Evolutionary conservation across 2,329 filamentous ascomycete genomes (phyloP), one percentile per base, ranked within the genome.

Genomic region (Plenodomus lindquistii): DNA sequence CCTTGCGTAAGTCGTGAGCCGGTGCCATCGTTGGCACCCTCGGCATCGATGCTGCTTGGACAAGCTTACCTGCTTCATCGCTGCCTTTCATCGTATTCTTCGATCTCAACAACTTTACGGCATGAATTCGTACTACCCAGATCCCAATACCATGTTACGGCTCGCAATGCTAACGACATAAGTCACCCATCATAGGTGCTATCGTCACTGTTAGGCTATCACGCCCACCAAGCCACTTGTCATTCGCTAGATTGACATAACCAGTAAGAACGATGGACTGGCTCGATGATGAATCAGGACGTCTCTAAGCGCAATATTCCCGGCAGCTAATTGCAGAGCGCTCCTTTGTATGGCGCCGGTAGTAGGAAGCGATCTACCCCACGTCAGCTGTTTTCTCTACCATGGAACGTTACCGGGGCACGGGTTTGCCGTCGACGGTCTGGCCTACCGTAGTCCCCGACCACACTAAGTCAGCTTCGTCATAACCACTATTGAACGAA

Each of bases 341-440:
- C 47, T 50, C 16, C 42, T 36, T 42, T 20, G 19, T 10, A 21
- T 53, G 41, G 51, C 48, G 45, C 17, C 42, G 48, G 48, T 42
- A 52, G 52, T 40, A 41, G 47, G 48, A 53, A 42, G 50, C 45
- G 50, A 50, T 29, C 38, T 46, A 55, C 60, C 54, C 57, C 59
- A 63, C 60, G 57, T 54, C 50, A 48, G 21, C 49, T 50, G 44
- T 35, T 39, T 17, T 49, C 19, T 38, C 24, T 45, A 57, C 57
- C 59, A 60, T 54, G 57, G 59, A 40, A 57, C 60, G 44, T 42
- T 44, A 37, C 40, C 40, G 44, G 50, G 47, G 50, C 44, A 54
- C 57, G 50, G 60, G 18, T 52, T 42, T 55, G 49, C 57, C 54
- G 53, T 50, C 46, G 45, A 46, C 48, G 46, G 44, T 54, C 50